These are phyloP conservation scores for Simplicillium aogashimaense DNA, from an alignment of 2,329 filamentous ascomycete genomes.

Conservation along the genomic window DNA sequence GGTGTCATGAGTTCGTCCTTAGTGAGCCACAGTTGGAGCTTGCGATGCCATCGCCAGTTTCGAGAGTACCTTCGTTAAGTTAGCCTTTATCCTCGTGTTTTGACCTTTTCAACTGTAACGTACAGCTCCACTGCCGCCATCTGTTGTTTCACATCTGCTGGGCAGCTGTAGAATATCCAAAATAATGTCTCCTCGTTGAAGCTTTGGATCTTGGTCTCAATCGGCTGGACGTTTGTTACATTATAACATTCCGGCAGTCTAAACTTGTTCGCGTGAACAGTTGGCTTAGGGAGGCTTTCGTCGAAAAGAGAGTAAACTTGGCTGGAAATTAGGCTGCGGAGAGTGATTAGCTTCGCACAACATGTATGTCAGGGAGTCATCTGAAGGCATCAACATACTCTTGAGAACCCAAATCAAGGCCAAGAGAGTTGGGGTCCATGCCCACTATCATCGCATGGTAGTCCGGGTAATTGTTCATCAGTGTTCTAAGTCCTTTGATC, in stretches of 20 bases:
- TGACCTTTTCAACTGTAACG: conserved; percentile 15
- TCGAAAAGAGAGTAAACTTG: conserved; percentile 54
- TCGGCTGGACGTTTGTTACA: conserved; percentile 54
- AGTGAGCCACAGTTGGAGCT: conserved; percentile 55
- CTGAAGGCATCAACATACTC: conserved; percentile 36
- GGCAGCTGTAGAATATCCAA: conserved; percentile 61
- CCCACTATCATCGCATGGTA: conserved; percentile 52
- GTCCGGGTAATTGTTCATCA: conserved; percentile 56
- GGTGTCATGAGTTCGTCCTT: conserved; percentile 59
- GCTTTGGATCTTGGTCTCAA: conserved; percentile 54
- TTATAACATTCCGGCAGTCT: conserved; percentile 56
- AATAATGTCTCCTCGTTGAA: conserved; percentile 62
- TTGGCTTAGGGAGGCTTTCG: conserved; percentile 46
- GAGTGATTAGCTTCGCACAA: conserved; percentile 9
- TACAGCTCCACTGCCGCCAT: conserved; percentile 55
- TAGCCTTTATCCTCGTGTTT: neutral
- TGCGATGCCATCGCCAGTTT: conserved; percentile 62
- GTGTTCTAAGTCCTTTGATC: conserved; percentile 50
- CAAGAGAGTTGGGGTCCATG: conserved; percentile 46
- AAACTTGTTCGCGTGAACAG: conserved; percentile 39
- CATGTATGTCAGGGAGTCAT: neutral
- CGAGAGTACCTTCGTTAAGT: conserved; percentile 39
- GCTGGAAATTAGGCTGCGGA: conserved; percentile 40
- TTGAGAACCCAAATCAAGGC: conserved; percentile 45
- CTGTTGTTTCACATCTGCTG: conserved; percentile 52